Evolutionary conservation across 2,329 filamentous ascomycete species (phyloP).

Genomic region (Phyllosticta paracitricarpa): DNA sequence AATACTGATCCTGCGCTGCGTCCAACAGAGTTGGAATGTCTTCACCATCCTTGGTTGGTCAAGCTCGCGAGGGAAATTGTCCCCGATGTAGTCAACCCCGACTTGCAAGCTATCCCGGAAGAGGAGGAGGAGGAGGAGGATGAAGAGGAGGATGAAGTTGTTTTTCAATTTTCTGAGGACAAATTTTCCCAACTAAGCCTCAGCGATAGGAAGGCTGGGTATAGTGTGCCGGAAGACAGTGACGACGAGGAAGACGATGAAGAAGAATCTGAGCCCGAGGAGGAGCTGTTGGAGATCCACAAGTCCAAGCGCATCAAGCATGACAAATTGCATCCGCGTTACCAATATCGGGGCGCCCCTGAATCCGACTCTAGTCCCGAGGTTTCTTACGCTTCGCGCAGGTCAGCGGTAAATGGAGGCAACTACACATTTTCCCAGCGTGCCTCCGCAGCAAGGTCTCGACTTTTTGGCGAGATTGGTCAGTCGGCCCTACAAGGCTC

Average conservation of each 20-base stretch:
- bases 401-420: neutral
- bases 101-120: conserved; percentile 32
- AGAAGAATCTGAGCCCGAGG: conserved; percentile 17
- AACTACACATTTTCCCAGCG: conserved; percentile 9
- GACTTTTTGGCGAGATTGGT: conserved; percentile 53
- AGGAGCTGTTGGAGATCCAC: conserved; percentile 19
- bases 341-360: conserved; percentile 28
- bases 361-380: conserved; percentile 29
- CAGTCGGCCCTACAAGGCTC: conserved; percentile 46
- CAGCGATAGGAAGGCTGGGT: conserved; percentile 30
- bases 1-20: conserved; percentile 69
- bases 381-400: conserved; percentile 16
- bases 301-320: conserved; percentile 37
- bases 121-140: conserved; percentile 54
- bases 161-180: conserved; percentile 18
- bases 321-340: conserved; percentile 27
- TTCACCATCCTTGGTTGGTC: conserved; percentile 64
- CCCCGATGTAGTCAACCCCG: conserved; percentile 16
- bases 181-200: conserved; percentile 45
- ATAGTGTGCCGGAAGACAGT: conserved; percentile 14
- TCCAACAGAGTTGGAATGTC: conserved; percentile 61
- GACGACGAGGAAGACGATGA: conserved; percentile 23
- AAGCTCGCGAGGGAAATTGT: conserved; percentile 31
- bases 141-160: conserved; percentile 36
- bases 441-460: conserved; percentile 17